Percentiles rank a stretch among this genome's conserved stretches.
These are phyloP conservation scores for Sporothrix sp. DNA, from an alignment of 2,329 filamentous ascomycete genomes.

Conservation along the genomic window DNA sequence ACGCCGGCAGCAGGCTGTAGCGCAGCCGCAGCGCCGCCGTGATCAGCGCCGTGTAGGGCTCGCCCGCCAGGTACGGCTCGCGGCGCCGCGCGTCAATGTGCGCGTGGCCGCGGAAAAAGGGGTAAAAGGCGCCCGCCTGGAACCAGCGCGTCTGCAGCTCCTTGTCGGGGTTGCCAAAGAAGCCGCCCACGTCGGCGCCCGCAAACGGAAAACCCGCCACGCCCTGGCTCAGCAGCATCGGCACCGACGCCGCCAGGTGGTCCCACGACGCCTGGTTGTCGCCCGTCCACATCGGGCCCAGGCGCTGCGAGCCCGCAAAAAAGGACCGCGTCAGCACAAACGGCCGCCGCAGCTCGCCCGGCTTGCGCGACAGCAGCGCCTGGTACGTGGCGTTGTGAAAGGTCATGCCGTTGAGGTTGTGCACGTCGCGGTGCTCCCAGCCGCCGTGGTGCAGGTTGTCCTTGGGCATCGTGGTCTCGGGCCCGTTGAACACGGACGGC, in stretches of 20 bases:
- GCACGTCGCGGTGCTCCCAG: constrained; percentile 95
- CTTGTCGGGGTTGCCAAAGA: constrained; percentile 93
- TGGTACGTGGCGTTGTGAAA: constrained; percentile 91
- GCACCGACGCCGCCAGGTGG: constrained; percentile 78
- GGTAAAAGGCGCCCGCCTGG: constrained; percentile 92
- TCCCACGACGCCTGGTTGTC: constrained; percentile 94
- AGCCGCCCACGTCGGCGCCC: constrained; percentile 91
- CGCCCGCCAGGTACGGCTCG: constrained; percentile 80
- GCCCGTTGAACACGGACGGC: constrained; percentile 96
- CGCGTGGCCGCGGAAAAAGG: constrained; percentile 94
- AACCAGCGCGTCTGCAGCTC: constrained; percentile 93
- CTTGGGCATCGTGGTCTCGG: constrained; percentile 97
- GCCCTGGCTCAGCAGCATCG: constrained; percentile 88
- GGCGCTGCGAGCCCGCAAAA: constrained; percentile 79
- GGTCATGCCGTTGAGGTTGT: constrained; percentile 92
- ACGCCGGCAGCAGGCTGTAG: constrained; percentile 81
- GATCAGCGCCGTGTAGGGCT: constrained; percentile 78
- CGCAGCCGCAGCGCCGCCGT: constrained; percentile 78
- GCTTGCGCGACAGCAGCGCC: constrained; percentile 73
- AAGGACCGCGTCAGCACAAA: constrained; percentile 92
- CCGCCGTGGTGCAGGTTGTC: constrained; percentile 85
- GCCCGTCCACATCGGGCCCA: constrained; percentile 96
- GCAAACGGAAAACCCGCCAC: constrained; percentile 90
- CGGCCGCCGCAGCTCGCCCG: constrained; percentile 73
- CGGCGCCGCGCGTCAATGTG: constrained; percentile 93